A percentile compares a stretch with the other conserved stretches of the same genome.
Evolutionary conservation across 2,329 filamentous ascomycete genomes (phyloP).

Genomic region (Trichoderma breve): DNA sequence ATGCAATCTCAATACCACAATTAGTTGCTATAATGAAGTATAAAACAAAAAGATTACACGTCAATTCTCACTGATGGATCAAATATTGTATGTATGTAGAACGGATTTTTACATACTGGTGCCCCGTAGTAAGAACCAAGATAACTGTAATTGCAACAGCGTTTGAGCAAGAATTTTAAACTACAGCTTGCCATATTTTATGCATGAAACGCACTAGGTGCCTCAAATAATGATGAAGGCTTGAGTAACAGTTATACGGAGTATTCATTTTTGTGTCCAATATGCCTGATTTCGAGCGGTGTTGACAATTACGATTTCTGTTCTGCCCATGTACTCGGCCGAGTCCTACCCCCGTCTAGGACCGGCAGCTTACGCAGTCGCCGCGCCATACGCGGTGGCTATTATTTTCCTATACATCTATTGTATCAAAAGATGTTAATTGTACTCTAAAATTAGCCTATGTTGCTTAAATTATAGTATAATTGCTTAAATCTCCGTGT

Average conservation of each 20-base stretch:
- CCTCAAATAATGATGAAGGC: not conserved
- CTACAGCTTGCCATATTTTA: not conserved
- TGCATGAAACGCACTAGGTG: not conserved
- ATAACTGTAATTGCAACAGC: not conserved
- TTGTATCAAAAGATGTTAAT: not conserved
- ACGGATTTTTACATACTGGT: not conserved
- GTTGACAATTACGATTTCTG: not conserved
- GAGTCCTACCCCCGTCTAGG: not conserved
- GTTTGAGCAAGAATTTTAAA: not conserved
- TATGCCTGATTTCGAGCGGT: not conserved
- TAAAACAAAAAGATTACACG: not conserved
- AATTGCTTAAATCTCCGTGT: not conserved
- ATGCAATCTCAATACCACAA: not conserved
- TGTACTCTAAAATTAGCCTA: not conserved
- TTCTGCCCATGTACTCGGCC: not conserved
- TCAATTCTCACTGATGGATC: fast-evolving
- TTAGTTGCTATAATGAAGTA: not conserved
- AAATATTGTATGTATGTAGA: not conserved
- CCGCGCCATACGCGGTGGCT: not conserved
- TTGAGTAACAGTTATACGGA: too few relatives aligned
- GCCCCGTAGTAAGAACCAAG: not conserved
- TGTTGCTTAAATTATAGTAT: not conserved
- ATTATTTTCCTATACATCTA: not conserved
- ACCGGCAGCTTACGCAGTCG: not conserved
- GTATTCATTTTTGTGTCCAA: too few relatives aligned